Percentiles rank a stretch among this genome's conserved stretches.
Evolutionary conservation across 2,329 filamentous ascomycete genomes (phyloP).

Genomic region (Scortechinia acanthostroma): DNA sequence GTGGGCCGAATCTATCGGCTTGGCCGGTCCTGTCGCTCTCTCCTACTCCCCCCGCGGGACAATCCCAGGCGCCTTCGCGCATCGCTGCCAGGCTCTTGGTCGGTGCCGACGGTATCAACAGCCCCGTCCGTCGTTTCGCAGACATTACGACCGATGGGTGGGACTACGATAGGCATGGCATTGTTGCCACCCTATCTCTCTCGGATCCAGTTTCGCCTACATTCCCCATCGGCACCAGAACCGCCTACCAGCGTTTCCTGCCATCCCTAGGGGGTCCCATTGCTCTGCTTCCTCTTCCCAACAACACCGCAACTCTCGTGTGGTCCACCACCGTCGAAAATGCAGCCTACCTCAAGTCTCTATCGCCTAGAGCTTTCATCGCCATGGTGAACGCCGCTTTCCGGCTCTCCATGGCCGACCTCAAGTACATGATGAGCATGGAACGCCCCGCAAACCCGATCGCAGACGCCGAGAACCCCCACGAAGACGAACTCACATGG

Average conservation of each 20-base stretch:
- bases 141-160: constrained; percentile 53
- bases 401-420: constrained; percentile 45
- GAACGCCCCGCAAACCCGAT: constrained; percentile 19
- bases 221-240: constrained; percentile 21
- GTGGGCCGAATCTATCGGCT: constrained; percentile 46
- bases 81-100: constrained; percentile 54
- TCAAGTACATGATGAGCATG: constrained; percentile 49
- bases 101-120: constrained; percentile 59
- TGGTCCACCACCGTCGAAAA: constrained; percentile 55
- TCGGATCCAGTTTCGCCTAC: constrained; percentile 22
- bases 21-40: constrained; percentile 53
- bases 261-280: constrained; percentile 50
- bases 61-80: constrained; percentile 16
- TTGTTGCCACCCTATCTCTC: constrained; percentile 53
- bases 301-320: constrained; percentile 51
- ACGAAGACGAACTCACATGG: constrained; percentile 47
- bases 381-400: constrained; percentile 61
- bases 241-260: constrained; percentile 60
- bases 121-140: constrained; percentile 55
- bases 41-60: constrained; percentile 18
- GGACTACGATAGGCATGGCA: constrained; percentile 56
- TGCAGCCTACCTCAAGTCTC: constrained; percentile 48
- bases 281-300: constrained; percentile 54
- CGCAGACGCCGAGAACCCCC: constrained; percentile 12
- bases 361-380: constrained; percentile 41